Conservation (phyloP, 179 eudicot species). For the Corrigiola litoralis region DNA sequence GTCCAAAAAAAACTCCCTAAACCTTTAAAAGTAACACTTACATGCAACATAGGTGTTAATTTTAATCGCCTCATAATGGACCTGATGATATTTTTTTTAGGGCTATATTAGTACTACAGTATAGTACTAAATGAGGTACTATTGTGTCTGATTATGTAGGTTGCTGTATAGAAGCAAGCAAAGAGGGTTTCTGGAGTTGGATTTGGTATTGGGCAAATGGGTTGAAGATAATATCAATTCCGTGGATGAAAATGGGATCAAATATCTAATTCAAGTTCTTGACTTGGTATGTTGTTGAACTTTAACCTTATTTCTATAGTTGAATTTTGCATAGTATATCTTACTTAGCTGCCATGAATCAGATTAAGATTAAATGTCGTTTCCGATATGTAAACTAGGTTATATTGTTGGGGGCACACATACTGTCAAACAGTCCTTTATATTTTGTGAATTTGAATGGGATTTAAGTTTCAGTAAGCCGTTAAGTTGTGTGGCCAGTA, state of each 20-base stretch:
- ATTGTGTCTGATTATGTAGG: constrained; percentile 29
- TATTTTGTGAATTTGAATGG: too few species aligned
- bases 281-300: constrained; percentile 53
- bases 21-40: too few species aligned
- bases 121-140: background rate
- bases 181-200: constrained; percentile 89
- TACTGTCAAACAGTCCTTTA: too few species aligned
- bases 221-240: constrained; percentile 79
- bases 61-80: background rate
- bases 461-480: too few species aligned
- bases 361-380: background rate
- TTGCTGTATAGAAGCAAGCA: constrained; percentile 87
- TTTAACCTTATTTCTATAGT: background rate
- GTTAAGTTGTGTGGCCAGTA: too few species aligned
- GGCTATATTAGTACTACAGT: background rate
- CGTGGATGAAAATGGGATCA: constrained; percentile 72
- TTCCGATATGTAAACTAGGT: too few species aligned
- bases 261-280: constrained; percentile 78
- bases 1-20: too few species aligned
- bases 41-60: too few species aligned
- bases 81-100: background rate
- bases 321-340: too few species aligned
- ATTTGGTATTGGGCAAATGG: constrained; percentile 88
- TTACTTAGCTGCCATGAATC: background rate
- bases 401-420: too few species aligned